Conservation (phyloP, 2,329 filamentous ascomycete species). For the Zymoseptoria pseudotritici region DNA sequence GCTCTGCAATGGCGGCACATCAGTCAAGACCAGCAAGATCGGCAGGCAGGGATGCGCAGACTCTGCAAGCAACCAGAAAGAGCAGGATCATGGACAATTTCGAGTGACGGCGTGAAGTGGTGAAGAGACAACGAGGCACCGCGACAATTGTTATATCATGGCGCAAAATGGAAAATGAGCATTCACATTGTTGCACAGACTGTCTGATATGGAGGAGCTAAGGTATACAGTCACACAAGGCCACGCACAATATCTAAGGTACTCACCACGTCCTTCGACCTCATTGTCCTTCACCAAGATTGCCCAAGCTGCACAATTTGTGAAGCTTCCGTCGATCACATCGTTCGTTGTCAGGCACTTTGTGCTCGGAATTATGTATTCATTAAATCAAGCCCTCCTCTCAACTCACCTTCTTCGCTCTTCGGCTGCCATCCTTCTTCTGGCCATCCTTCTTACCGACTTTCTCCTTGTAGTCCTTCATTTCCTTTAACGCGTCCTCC, state of each 20-base stretch:
- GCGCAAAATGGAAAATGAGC: background rate
- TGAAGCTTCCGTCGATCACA: too few relatives aligned
- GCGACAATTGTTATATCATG: background rate
- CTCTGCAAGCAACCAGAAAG: background rate
- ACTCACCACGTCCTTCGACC: too few relatives aligned
- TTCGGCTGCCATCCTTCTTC: slow-evolving; percentile 24
- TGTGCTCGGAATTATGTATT: too few relatives aligned
- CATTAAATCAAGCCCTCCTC: background rate
- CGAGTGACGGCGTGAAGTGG: background rate
- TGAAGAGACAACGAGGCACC: background rate
- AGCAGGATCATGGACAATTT: background rate
- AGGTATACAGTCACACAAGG: background rate
- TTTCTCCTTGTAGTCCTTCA: slow-evolving; percentile 28
- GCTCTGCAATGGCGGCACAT: background rate
- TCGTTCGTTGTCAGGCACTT: too few relatives aligned
- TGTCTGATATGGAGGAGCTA: background rate
- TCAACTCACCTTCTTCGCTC: slow-evolving; percentile 22
- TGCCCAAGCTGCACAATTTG: too few relatives aligned
- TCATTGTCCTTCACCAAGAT: too few relatives aligned
- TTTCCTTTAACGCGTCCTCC: slow-evolving; percentile 26
- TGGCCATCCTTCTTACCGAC: slow-evolving; percentile 27
- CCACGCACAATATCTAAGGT: too few relatives aligned
- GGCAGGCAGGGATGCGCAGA: background rate
- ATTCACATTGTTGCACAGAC: background rate
- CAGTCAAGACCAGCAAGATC: background rate